phyloP scores from a whole-genome alignment of 441 rosid species.

The Gossypium aridum region DNA sequence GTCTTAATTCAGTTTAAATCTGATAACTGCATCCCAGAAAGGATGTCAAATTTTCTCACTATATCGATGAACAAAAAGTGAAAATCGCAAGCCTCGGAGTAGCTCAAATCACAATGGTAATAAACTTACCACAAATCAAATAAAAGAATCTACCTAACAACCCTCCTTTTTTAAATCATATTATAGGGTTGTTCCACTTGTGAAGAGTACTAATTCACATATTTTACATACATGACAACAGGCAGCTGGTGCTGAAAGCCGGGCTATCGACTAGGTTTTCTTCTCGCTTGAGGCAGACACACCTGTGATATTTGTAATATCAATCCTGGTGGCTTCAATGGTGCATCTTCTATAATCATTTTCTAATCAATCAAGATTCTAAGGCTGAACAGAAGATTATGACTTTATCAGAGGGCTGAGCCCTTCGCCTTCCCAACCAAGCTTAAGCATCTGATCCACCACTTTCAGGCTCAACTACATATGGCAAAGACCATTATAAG shows the following conservation, averaged over 20 bases:
- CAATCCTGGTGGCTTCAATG: not conserved
- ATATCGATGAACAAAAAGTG: constrained; percentile 23
- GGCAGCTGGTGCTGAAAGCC: constrained; percentile 12
- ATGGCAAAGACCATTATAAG: not conserved
- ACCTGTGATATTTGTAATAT: constrained; percentile 5
- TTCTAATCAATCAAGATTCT: constrained; percentile 16
- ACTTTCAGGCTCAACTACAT: constrained; percentile 92
- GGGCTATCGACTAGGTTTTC: constrained; percentile 9
- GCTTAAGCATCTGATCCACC: constrained; percentile 97
- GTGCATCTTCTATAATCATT: constrained; percentile 15
- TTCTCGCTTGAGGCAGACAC: constrained; percentile 8
- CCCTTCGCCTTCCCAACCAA: constrained; percentile 97
- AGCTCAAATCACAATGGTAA: constrained; percentile 25
- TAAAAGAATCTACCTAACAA: constrained; percentile 17
- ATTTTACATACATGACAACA: constrained; percentile 27
- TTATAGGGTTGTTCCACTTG: constrained; percentile 8
- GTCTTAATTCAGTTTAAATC: not conserved
- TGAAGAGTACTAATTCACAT: constrained; percentile 19
- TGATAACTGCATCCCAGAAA: constrained; percentile 3
- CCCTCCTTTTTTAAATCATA: constrained; percentile 14
- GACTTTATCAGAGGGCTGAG: constrained; percentile 63
- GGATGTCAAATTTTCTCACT: constrained; percentile 16
- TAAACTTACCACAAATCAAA: constrained; percentile 12
- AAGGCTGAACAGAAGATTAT: constrained; percentile 21
- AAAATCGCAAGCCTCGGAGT: constrained; percentile 24